Base-by-base conservation (phyloP, 495 filamentous ascomycete genomes). In the Friedmanniomyces endolithicus region DNA sequence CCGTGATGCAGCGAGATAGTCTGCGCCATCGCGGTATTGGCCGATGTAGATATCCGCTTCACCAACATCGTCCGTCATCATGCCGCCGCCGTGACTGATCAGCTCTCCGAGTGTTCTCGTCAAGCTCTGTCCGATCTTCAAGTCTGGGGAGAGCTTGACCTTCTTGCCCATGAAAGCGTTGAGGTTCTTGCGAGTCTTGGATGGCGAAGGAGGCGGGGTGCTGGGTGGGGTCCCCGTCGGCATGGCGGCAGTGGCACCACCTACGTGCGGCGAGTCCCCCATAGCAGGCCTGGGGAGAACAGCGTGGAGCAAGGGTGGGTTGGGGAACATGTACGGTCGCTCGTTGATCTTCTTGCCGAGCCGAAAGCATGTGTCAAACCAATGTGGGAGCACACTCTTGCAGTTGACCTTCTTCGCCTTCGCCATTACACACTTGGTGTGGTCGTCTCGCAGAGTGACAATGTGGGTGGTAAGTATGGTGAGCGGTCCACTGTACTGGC, bases 311-410 rank as follows among this genome's bases (percentile, higher is more conserved):
- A 92, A 86, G 58, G 89, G 86, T 0, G 94, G 88, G 60, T 96
- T 76, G 14, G 94, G 92, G 12, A 97, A 79, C 20, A 76, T 74
- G 65, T 99, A 99, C 12, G 94, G 92, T 12, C 73, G 69, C 62
- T 97, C 92, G 60, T 86, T 81, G 54, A 99, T 95, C 46, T 85
- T 78, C 62, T 83, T 84, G 35, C 89, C 87, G 43, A 99, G 80
- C 68, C 85, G 88, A 33, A 99, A 77, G 66, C 92, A 99, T 64
- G 95, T 90, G 59, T 97, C 92, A 63, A 99, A 95, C 92, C 94
- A 97, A 65, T 99, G 94, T 27, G 94, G 94, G 48, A 97, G 74
- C n/a, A 98, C 86, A 53, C 94, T 83, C 67, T 87, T 89, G 69
- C 76, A 76, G 40, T 78, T 79, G 22, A 86, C 68, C 37, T 75